phyloP scores from a whole-genome alignment of 305 asterid species.

The Withania somnifera region DNA sequence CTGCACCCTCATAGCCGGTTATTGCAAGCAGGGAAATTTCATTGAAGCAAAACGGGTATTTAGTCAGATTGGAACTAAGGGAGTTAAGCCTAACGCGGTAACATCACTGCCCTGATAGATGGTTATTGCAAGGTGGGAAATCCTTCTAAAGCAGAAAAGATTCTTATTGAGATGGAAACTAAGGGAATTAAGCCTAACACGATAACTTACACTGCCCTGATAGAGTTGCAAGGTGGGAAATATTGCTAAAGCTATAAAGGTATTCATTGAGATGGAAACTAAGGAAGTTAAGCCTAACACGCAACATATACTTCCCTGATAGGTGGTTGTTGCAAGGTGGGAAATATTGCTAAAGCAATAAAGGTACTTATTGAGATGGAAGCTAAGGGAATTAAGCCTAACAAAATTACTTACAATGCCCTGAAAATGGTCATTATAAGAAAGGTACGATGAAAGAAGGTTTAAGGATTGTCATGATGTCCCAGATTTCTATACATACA shows the following conservation, averaged over 20 bases:
- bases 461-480: neutral
- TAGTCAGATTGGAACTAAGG: constrained; percentile 45
- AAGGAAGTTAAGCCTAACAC: constrained; percentile 36
- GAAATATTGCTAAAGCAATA: constrained; percentile 46
- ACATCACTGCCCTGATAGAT: constrained; percentile 48
- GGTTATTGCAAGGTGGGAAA: constrained; percentile 45
- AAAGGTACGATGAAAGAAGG: too few relatives aligned
- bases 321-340: constrained; percentile 51
- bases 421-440: constrained; percentile 22
- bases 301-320: constrained; percentile 33
- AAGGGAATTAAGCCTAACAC: constrained; percentile 43
- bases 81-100: constrained; percentile 46
- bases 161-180: constrained; percentile 49
- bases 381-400: constrained; percentile 50
- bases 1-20: constrained; percentile 38
- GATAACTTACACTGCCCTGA: constrained; percentile 38
- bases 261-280: constrained; percentile 43
- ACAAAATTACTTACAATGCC: constrained; percentile 34
- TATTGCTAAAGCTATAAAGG: constrained; percentile 46
- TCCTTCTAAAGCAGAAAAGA: constrained; percentile 16
- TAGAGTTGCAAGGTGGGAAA: constrained; percentile 36
- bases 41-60: constrained; percentile 36
- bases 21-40: constrained; percentile 59
- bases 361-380: constrained; percentile 42
- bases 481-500: constrained; percentile 49